These are phyloP conservation scores for Maudiozyma turicensis DNA, from an alignment of 805 yeast genomes.

Conservation along the genomic window DNA sequence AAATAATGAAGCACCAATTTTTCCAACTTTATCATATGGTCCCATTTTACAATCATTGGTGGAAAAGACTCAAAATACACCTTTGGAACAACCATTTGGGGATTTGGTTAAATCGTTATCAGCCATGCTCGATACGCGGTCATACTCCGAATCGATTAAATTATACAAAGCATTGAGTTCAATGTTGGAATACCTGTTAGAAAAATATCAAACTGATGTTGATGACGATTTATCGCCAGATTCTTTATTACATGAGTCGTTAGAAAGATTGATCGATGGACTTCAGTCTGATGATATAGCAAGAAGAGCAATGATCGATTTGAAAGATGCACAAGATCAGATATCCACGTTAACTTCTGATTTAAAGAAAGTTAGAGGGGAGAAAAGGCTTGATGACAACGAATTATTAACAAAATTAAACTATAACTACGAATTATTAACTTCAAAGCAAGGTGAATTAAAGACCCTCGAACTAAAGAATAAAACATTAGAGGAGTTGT, in stretches of 20 bases:
- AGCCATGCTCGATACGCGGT: constrained; percentile 45
- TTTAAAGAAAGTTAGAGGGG: constrained; percentile 47
- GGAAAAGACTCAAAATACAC: constrained; percentile 39
- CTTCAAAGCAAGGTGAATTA: constrained; percentile 47
- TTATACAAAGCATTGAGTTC: constrained; percentile 38
- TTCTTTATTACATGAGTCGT: constrained; percentile 65
- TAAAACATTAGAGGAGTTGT: constrained; percentile 48
- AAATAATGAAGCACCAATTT: constrained; percentile 25
- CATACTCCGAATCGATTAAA: constrained; percentile 37
- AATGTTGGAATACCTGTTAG: constrained; percentile 54
- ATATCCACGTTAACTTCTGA: constrained; percentile 47
- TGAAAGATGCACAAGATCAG: constrained; percentile 36
- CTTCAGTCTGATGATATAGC: constrained; percentile 84
- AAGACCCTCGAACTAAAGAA: constrained; percentile 46
- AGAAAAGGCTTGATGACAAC: constrained; percentile 51
- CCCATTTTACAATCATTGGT: constrained; percentile 13
- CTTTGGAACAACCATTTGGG: constrained; percentile 55
- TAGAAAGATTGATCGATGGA: constrained; percentile 60
- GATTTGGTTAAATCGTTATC: constrained; percentile 44
- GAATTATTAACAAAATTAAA: constrained; percentile 48
- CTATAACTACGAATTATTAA: constrained; percentile 52
- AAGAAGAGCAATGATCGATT: constrained; percentile 58
- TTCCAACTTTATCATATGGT: constrained; percentile 17
- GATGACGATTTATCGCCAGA: constrained; percentile 36
- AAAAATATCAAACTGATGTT: constrained; percentile 38